Base-by-base conservation (phyloP, 2,329 filamentous ascomycete species). In the Colletotrichum graminicola region DNA sequence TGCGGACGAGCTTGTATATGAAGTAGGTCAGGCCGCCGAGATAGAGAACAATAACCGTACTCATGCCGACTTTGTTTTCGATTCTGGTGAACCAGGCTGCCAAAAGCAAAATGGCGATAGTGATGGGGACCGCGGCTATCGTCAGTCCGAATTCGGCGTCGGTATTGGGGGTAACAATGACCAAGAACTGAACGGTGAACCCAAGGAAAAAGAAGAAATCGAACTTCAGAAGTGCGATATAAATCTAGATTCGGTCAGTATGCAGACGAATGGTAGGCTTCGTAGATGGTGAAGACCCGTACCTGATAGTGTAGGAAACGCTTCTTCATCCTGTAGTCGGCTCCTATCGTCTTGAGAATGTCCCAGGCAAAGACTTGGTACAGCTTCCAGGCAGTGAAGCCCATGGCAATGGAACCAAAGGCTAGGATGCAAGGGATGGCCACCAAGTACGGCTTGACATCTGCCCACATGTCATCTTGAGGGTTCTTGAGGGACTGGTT, bases 141-240 rank as follows among this genome's bases (percentile, higher is more conserved):
- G 97, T 99, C 63, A 98, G 86, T 66, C 89, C 92, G 76, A 96
- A 94, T 81, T 99, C 96, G 76, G 90, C 85, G 73, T 92, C 88
- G 59, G 88, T 87, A 74, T 88, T 85, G 72, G 85, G 88, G 55
- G 89, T 91, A 71, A 99, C 94, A 71, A 98, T 93, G 76, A 99
- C 95, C 65, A 98, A 89, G 82, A 99, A 99, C 79, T 99, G 96
- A 57, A 99, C 94, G 8, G 96, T 98, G 82, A 99, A 99, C 66
- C 95, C 96, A 62, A 99, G 90, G 87, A 99, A 99, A 87, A 99
- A 98, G 90, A 99, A 99, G 83, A 99, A 98, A 84, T 99, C 96
- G 81, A 99, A 99, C 83, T 99, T 99, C 75, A 99, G 88, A 14
- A 99, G 89, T 47, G 96, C 94, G 78, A 99, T 98, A 82, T 98